A percentile compares a stretch with the other conserved stretches of the same genome.
phyloP scores from a whole-genome alignment of 1,139 yeast species.

The Sugiyamaella paludigena region DNA sequence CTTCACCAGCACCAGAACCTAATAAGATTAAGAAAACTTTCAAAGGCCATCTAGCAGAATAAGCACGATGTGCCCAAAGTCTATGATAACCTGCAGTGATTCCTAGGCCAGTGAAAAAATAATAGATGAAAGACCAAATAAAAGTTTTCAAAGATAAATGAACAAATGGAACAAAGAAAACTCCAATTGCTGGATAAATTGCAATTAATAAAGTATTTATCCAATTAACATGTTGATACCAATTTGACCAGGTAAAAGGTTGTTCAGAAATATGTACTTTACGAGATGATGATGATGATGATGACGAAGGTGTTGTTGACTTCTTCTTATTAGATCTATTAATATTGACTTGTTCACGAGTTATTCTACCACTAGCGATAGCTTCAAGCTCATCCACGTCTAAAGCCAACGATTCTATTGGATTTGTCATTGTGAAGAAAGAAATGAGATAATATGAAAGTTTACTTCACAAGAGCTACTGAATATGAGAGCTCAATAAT shows the following conservation, averaged over 20 bases:
- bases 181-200: conserved; percentile 65
- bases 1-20: conserved; percentile 96
- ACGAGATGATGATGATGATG: background rate
- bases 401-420: background rate
- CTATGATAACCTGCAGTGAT: conserved; percentile 96
- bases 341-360: conserved; percentile 50
- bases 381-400: conserved; percentile 62
- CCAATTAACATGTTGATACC: conserved; percentile 93
- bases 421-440: background rate
- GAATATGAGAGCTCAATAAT: no score
- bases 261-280: conserved; percentile 80
- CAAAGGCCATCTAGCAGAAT: conserved; percentile 70
- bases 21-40: conserved; percentile 72
- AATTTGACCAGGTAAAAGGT: conserved; percentile 82
- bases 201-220: conserved; percentile 77
- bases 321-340: conserved; percentile 22
- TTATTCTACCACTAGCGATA: conserved; percentile 85
- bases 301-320: conserved; percentile 32
- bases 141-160: conserved; percentile 63
- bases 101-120: conserved; percentile 75
- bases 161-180: conserved; percentile 50
- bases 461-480: no score
- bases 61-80: conserved; percentile 85
- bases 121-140: conserved; percentile 58
- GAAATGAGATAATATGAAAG: no score